A percentile compares a stretch with the other conserved stretches of the same genome.
These are phyloP conservation scores for Kurtzmaniella quercitrusa DNA, from an alignment of 1,139 yeast species.

Conservation along the genomic window DNA sequence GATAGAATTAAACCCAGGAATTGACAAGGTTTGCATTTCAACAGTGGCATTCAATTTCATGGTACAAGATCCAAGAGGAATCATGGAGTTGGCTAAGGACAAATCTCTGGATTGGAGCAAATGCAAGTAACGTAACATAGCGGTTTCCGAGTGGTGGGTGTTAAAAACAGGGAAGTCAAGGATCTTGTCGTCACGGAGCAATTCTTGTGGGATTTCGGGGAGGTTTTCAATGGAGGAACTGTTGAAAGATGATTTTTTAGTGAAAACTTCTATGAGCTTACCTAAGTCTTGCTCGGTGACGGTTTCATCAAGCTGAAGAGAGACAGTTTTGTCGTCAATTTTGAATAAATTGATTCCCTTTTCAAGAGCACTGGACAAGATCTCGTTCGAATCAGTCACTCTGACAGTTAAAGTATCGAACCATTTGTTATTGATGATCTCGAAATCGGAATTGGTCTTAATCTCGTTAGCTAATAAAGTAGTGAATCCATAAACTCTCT, in stretches of 20 bases:
- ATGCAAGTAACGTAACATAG: slow-evolving; percentile 87
- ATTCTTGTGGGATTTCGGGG: slow-evolving; percentile 51
- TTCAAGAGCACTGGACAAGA: slow-evolving; percentile 57
- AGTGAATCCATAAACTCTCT: slow-evolving; percentile 73
- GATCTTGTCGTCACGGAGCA: slow-evolving; percentile 59
- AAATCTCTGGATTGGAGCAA: slow-evolving; percentile 82
- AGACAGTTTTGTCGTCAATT: slow-evolving; percentile 58
- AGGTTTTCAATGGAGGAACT: slow-evolving; percentile 24
- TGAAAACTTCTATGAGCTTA: slow-evolving; percentile 56
- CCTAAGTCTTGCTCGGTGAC: slow-evolving; percentile 60
- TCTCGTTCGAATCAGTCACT: slow-evolving; percentile 50
- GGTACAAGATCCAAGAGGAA: slow-evolving; percentile 95
- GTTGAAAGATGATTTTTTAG: slow-evolving; percentile 16
- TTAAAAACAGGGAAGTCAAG: slow-evolving; percentile 78
- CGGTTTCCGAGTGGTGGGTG: slow-evolving; percentile 87
- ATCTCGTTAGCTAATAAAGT: slow-evolving; percentile 63
- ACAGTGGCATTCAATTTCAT: slow-evolving; percentile 96
- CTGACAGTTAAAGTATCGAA: slow-evolving; percentile 84
- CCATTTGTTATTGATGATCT: slow-evolving; percentile 58
- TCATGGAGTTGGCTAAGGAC: slow-evolving; percentile 94
- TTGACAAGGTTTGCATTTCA: slow-evolving; percentile 89
- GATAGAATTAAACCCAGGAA: slow-evolving; percentile 84
- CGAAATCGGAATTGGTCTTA: slow-evolving; percentile 35
- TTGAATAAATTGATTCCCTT: slow-evolving; percentile 74
- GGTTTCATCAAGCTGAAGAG: slow-evolving; percentile 84